Evolutionary conservation across 495 filamentous ascomycete genomes (phyloP), one percentile per base, ranked within the genome.

Genomic region (Aspergillus campestris): DNA sequence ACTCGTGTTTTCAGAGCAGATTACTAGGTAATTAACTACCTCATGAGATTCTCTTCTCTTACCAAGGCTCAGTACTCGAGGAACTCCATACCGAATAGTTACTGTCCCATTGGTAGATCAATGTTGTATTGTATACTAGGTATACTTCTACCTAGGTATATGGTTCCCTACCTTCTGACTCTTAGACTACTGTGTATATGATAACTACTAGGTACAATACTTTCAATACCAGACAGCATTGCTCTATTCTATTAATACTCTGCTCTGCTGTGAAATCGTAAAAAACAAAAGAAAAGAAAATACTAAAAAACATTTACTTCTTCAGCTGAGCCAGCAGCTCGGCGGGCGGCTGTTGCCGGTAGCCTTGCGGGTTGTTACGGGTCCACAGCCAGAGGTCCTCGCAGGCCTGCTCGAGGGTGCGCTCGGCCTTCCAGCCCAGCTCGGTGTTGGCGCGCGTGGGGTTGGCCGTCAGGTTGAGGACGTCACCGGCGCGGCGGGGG

Each of bases 321-420:
- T 87, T 82, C 55, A 92, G 60, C 56, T 74, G 72, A 45, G 85
- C 82, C 27, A 96, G 58, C 54, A 98, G 74, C 64, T 85, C 82
- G 47, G 87, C 78, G 29, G 92, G 92, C 14, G 92, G 89, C 51
- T 86, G 69, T 69, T 96, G 90, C 42, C 87, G 75, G 70, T 97
- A 97, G 12, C 92, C 92, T 70, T 87, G 78, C 34, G 92, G 92
- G 69, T 98, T 97, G 69, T 96, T 97, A 65, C 85, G 78, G 2
- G 80, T 82, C 92, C 92, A 98, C 58, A 80, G 82, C 92, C 92
- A 98, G 46, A 98, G 75, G 61, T 97, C 89, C 60, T 81, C 81
- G 64, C 92, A 98, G 8, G 89, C 88, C 60, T 95, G 77, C 70
- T 98, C 89, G 57, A 98, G 77, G 11, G 88, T 91, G 40, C 80